Percentiles rank a stretch among this genome's conserved stretches.
Conservation (phyloP, 106 monocot species). For the Posidonia australis region DNA sequence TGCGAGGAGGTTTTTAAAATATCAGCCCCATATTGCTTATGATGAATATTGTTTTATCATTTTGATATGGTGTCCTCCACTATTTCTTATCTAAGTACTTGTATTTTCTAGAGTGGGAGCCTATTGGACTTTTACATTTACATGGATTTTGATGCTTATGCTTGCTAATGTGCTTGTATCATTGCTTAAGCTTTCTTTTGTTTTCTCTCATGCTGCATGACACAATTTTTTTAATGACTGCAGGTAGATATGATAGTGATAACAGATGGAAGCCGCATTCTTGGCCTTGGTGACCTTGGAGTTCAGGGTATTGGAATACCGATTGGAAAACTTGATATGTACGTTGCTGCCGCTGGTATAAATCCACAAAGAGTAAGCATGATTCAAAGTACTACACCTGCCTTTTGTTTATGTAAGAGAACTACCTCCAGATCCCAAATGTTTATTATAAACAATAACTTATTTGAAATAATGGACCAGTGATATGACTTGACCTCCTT, state of each 20-base stretch:
- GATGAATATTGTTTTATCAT: too few relatives aligned
- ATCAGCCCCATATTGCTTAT: too few relatives aligned
- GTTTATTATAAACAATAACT: not conserved
- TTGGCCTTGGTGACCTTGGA: constrained; percentile 97
- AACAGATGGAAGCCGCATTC: constrained; percentile 97
- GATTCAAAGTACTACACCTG: not conserved
- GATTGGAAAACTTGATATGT: constrained; percentile 98
- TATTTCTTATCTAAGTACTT: too few relatives aligned
- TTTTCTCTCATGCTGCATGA: not conserved
- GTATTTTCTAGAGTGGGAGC: too few relatives aligned
- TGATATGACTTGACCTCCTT: not conserved
- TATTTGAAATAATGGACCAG: not conserved
- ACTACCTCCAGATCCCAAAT: not conserved
- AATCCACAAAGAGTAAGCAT: constrained; percentile 85
- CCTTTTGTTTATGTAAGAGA: too few relatives aligned
- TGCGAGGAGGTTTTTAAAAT: too few relatives aligned
- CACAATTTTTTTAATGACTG: not conserved
- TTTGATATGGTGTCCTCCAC: too few relatives aligned
- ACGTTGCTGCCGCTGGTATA: constrained; percentile 99
- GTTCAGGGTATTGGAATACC: constrained; percentile 99
- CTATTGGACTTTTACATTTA: too few relatives aligned
- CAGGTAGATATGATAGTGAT: constrained; percentile 99
- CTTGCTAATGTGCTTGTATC: too few relatives aligned
- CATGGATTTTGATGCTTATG: too few relatives aligned
- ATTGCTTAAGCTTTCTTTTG: not conserved